A percentile compares a stretch with the other conserved stretches of the same genome.
These are phyloP conservation scores for Backusella sp. DNA, from an alignment of 192 early-diverging fungal species.

Conservation along the genomic window DNA sequence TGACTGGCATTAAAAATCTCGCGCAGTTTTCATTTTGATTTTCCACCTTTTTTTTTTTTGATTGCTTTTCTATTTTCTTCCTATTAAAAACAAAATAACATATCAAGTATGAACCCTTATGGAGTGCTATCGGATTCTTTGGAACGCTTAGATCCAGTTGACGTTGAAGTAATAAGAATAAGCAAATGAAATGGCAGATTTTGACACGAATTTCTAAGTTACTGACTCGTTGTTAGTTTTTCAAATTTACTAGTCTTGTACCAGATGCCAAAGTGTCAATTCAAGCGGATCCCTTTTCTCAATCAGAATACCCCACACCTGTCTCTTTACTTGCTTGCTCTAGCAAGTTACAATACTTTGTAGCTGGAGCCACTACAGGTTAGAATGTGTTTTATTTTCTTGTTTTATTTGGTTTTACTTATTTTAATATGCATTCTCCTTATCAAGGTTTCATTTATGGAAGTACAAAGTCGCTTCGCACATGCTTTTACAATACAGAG, in stretches of 20 bases:
- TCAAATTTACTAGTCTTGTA: slow-evolving; percentile 22
- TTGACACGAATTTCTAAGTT: not conserved
- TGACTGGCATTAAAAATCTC: not conserved
- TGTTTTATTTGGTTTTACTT: not conserved
- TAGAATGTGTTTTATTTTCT: slow-evolving; percentile 6
- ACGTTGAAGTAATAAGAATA: slow-evolving; percentile 13
- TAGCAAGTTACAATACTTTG: slow-evolving; percentile 65
- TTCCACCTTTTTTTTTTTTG: slow-evolving; percentile 1
- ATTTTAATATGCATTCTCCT: not conserved
- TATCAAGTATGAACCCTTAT: not conserved
- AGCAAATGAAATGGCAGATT: not conserved
- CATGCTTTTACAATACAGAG: slow-evolving; percentile 32
- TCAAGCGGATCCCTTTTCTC: slow-evolving; percentile 29
- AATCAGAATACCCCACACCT: slow-evolving; percentile 40
- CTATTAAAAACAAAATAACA: not conserved
- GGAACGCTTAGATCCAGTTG: not conserved
- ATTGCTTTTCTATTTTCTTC: not conserved
- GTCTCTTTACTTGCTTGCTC: slow-evolving; percentile 59
- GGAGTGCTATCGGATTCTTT: not conserved
- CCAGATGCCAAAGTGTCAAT: slow-evolving; percentile 43
- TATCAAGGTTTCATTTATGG: slow-evolving; percentile 42
- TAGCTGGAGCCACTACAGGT: slow-evolving; percentile 62
- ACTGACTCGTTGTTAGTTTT: slow-evolving; percentile 19
- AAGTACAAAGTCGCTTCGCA: slow-evolving; percentile 29
- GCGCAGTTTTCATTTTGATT: not conserved